Base-by-base conservation (phyloP, 2,329 filamentous ascomycete species). In the Aspergillus sp. region DNA sequence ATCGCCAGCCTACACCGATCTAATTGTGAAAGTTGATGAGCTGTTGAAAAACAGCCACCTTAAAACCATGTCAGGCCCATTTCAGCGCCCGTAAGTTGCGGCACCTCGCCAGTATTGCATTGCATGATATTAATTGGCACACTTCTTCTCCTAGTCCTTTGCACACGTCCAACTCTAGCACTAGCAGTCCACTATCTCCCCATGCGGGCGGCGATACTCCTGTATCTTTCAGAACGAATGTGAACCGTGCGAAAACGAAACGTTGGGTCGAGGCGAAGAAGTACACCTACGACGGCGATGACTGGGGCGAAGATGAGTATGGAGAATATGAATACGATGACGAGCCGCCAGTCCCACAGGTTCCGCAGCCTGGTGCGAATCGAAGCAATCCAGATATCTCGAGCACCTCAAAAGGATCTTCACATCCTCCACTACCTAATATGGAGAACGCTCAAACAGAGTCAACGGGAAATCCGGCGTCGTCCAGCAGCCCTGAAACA, bases 191-290 rank as follows among this genome's bases (percentile, higher is more conserved):
- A 8, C 61, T 72, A 13, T 68, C 69, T 5, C 68, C 68, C 9
- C 63, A 61, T 42, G 63, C 65, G 20, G 56, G 64, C 39, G 64
- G 69, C 39, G 72, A 69, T 39, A 79, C 80, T 53, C 77, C 80
- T 24, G 74, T 83, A 27, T 84, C 82, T 24, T 96, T 93, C 77
- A 89, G 90, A 72, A 86, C 91, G 51, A 96, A 96, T 73, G 87
- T 97, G 49, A 93, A 90, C 76, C 87, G 93, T 61, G 84, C 87
- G 56, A 96, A 96, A 78, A 97, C 93, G 55, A 90, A 88, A 76
- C 96, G 96, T 83, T 98, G 93, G 93, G 89, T 93, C 39, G 89
- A 96, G 68, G 93, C 93, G 37, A 93, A 93, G 74, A 82, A 86
- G 58, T 87, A 89, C 66, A 90, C 86, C 70, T 98, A 98, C 70